Evolutionary conservation across 148 eudicot species (phyloP), one percentile per base, ranked within the genome.

Genomic region (Bassia scoparia): DNA sequence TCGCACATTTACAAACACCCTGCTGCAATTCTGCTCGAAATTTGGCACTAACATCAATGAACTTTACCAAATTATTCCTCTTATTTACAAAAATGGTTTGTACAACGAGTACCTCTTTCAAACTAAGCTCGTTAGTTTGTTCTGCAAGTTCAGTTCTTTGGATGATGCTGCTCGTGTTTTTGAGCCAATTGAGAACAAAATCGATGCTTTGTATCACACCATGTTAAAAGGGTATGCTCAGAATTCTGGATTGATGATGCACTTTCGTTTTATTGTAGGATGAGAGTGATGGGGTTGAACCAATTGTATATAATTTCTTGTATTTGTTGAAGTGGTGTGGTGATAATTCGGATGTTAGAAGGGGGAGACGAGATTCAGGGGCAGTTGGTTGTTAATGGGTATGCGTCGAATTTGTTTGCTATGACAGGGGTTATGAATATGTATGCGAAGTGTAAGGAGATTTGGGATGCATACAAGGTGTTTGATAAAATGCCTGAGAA

Each of bases 291-390:
- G 81, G 80, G 11, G 84, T 93, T 62, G 69, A 55, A 38, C 84
- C 79, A 4, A 81, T 84, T 66, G 87, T 90, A 49, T 90, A 90
- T 78, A 84, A 85, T 68, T 93, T 83, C 29, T 72, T 83, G 7
- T 90, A 90, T 73, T 81, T 93, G 84, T 72, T 93, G 81, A 93
- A 87, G 69, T 64, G 80, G 74, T 90, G 95, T 75, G 92, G 88
- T 1, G 89, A 87, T 76, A 70, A 38, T 77, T 74, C 60, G 76
- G 83, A 84, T 65, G 38, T 83, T 71, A 41, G 76, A n/a, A 80
- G 59, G 67, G 97, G 93, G 15, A 92, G 70, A 76, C n/a, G 83
- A 79, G 89, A 61, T 92, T 75, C 96, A 92, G 24, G 93, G 78
- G 48, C 84, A 80, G 80, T 43, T 87, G 55, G 55, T 87, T 73